phyloP scores from a whole-genome alignment of 148 eudicot genomes.

The Silene uniflora region DNA sequence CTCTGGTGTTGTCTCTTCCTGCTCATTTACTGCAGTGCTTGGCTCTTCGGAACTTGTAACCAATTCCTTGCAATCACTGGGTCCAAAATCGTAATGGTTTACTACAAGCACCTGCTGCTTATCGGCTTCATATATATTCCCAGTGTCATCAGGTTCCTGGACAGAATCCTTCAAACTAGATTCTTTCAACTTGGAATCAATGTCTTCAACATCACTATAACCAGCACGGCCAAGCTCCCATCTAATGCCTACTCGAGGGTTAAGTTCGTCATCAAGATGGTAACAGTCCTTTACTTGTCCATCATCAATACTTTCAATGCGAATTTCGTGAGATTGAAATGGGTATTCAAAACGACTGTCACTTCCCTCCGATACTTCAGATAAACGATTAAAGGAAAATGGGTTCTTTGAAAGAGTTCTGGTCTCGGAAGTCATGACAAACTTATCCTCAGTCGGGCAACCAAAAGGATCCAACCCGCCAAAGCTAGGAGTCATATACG shows the following conservation, averaged over 20 bases:
- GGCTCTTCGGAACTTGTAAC: constrained; percentile 29
- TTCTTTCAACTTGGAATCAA: constrained; percentile 29
- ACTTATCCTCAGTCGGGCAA: constrained; percentile 84
- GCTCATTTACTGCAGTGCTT: constrained; percentile 38
- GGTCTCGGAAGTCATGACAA: constrained; percentile 54
- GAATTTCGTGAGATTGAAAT: constrained; percentile 31
- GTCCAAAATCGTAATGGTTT: constrained; percentile 21
- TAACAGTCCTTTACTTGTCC: constrained; percentile 38
- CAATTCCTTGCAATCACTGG: constrained; percentile 24
- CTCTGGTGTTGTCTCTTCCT: constrained; percentile 36
- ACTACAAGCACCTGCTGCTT: constrained; percentile 33
- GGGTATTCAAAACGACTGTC: constrained; percentile 29
- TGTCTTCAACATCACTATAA: constrained; percentile 16
- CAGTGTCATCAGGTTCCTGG: constrained; percentile 19
- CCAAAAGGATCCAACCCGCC: constrained; percentile 45
- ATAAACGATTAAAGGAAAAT: constrained; percentile 29
- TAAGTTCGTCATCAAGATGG: constrained; percentile 29
- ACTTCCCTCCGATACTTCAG: constrained; percentile 37
- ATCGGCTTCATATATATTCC: constrained; percentile 23
- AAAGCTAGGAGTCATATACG: constrained; percentile 52
- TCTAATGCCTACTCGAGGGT: constrained; percentile 19
- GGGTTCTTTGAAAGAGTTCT: constrained; percentile 34
- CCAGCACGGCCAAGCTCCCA: constrained; percentile 24
- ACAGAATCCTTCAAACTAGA: constrained; percentile 23
- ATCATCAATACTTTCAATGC: constrained; percentile 27